Conservation (phyloP, 352 stramenopile genomes). For the Phytophthora boehmeriae region DNA sequence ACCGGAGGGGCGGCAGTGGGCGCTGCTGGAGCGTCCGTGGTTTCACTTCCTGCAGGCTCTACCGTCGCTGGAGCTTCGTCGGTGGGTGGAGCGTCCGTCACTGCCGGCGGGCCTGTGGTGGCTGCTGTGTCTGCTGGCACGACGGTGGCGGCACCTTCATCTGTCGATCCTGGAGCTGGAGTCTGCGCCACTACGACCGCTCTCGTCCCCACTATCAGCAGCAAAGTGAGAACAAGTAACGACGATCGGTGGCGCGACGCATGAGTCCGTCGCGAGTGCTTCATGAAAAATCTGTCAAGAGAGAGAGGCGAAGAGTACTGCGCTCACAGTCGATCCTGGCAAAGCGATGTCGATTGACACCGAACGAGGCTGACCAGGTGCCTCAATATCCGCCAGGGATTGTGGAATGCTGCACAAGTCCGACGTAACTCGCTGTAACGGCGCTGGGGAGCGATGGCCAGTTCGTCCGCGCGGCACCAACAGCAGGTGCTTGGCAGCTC, state of each 20-base stretch:
- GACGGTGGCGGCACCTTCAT: constrained; percentile 9
- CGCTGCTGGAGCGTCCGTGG: not conserved
- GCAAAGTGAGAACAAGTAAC: constrained; percentile 17
- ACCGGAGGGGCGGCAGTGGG: constrained; percentile 9
- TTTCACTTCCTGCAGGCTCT: constrained; percentile 14
- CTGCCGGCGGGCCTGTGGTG: constrained; percentile 4
- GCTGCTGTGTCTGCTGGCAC: constrained; percentile 10
- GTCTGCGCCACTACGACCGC: constrained; percentile 13
- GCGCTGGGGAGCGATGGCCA: constrained; percentile 27
- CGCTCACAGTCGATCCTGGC: constrained; percentile 20
- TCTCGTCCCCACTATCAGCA: constrained; percentile 13
- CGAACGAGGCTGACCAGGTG: constrained; percentile 6
- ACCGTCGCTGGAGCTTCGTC: constrained; percentile 15
- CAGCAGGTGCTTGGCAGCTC: constrained; percentile 19
- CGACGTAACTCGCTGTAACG: constrained; percentile 1
- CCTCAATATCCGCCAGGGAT: constrained; percentile 17
- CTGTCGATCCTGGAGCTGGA: not conserved
- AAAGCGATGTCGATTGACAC: not conserved
- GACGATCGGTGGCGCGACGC: constrained; percentile 11
- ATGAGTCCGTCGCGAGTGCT: constrained; percentile 14
- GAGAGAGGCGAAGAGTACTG: constrained; percentile 10
- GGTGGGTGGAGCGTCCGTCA: constrained; percentile 7
- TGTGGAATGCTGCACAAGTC: constrained; percentile 10
- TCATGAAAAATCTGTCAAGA: constrained; percentile 22
- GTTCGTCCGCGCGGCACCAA: constrained; percentile 30